A percentile compares a stretch with the other conserved stretches of the same genome.
phyloP scores from a whole-genome alignment of 2,329 filamentous ascomycete species.

The Diaporthe humulicola region DNA sequence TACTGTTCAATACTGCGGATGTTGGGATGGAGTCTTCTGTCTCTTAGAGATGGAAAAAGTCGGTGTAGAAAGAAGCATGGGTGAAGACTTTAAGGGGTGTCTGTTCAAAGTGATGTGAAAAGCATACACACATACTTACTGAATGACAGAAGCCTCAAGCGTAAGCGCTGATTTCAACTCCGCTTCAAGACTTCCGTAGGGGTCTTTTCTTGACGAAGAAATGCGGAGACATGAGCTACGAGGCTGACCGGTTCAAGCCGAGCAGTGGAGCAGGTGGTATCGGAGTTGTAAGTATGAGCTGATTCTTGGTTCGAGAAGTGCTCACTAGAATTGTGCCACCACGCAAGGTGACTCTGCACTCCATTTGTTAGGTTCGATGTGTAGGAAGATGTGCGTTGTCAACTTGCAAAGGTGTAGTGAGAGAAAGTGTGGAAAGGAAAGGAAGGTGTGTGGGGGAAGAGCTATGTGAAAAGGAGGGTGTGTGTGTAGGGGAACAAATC shows the following conservation, averaged over 20 bases:
- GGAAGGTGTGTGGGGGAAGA: background rate
- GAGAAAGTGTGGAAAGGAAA: background rate
- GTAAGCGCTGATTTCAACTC: no score
- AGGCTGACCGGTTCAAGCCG: no score
- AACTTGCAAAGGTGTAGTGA: no score
- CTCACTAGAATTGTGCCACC: background rate
- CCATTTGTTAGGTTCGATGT: fast-evolving
- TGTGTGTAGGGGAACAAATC: no score
- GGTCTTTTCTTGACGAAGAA: background rate
- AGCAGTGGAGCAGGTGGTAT: background rate
- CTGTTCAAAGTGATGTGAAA: background rate
- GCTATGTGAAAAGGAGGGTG: background rate
- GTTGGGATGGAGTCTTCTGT: background rate
- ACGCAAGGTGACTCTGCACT: background rate
- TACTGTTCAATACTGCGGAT: background rate
- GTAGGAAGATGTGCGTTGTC: background rate
- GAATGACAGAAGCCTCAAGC: background rate
- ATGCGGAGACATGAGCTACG: background rate
- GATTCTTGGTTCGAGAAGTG: background rate
- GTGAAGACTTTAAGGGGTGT: background rate
- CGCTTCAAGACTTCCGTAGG: no score
- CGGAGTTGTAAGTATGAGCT: background rate
- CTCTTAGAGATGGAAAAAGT: background rate
- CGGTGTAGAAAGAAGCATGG: background rate
- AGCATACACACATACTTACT: background rate